Percentiles rank a stretch among this genome's conserved stretches.
Conservation (phyloP, 192 early-diverging fungal species). For the Dimargaris xerosporica region DNA sequence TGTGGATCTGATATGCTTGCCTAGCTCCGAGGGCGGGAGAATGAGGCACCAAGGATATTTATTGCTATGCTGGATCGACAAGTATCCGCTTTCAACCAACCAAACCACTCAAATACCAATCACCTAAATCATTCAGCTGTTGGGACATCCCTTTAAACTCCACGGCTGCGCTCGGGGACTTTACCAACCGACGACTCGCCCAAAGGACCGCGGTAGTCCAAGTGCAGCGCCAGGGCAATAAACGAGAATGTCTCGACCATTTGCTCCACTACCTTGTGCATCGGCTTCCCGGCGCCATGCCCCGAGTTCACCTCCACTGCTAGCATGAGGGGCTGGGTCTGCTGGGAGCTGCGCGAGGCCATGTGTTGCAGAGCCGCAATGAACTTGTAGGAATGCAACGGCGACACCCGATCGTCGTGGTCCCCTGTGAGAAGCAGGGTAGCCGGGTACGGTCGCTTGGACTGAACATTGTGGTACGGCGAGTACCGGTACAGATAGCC, state of each 20-base stretch:
- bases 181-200: too few relatives aligned
- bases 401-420: conserved; percentile 53
- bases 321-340: conserved; percentile 1
- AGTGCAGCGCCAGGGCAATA: not conserved
- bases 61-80: too few relatives aligned
- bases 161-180: too few relatives aligned
- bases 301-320: not conserved
- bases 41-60: too few relatives aligned
- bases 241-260: not conserved
- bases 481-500: conserved; percentile 40
- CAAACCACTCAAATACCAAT: too few relatives aligned
- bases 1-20: too few relatives aligned
- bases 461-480: conserved; percentile 49
- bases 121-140: too few relatives aligned
- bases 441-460: conserved; percentile 34
- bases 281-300: conserved; percentile 1
- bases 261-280: conserved; percentile 1
- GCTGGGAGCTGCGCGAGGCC: conserved; percentile 11
- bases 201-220: not conserved
- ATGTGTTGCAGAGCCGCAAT: conserved; percentile 42
- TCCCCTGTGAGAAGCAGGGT: conserved; percentile 43
- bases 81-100: too few relatives aligned
- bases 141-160: too few relatives aligned
- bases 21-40: too few relatives aligned
- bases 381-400: conserved; percentile 54